These are phyloP conservation scores for Xylaria sp. DNA, from an alignment of 2,329 filamentous ascomycete species.

Conservation along the genomic window DNA sequence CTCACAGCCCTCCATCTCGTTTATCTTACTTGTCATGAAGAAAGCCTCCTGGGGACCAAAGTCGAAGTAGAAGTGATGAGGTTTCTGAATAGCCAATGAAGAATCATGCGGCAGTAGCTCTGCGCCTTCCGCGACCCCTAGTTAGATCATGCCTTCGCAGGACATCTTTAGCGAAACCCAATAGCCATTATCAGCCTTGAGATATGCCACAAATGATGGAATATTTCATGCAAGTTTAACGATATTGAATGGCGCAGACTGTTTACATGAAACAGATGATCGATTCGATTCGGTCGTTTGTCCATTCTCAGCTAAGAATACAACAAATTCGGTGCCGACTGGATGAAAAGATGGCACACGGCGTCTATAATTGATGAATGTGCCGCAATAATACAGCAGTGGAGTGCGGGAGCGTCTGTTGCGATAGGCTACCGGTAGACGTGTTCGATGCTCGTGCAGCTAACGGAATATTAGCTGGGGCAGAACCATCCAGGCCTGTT, in stretches of 20 bases:
- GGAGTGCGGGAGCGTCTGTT: constrained; percentile 7
- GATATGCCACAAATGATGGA: not conserved
- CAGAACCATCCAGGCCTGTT: not conserved
- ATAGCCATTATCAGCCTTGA: not conserved
- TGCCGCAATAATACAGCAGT: constrained; percentile 13
- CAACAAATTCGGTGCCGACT: constrained; percentile 7
- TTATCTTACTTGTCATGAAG: not conserved
- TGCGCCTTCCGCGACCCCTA: not conserved
- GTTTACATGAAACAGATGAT: not conserved
- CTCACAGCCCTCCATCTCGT: not conserved
- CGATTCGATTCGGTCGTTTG: not conserved
- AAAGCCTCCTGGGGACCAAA: not conserved
- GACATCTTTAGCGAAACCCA: not conserved
- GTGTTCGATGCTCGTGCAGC: constrained; percentile 5
- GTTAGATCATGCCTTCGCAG: not conserved
- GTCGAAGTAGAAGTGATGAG: not conserved
- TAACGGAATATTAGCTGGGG: not conserved
- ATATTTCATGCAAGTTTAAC: not conserved
- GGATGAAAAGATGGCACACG: not conserved
- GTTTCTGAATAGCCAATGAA: not conserved
- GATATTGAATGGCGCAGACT: not conserved
- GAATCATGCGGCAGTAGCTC: not conserved
- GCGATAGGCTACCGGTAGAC: not conserved
- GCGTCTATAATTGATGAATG: not conserved
- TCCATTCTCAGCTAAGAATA: constrained; percentile 6